phyloP scores from a whole-genome alignment of 441 rosid species.

The Adansonia rubrostipa region DNA sequence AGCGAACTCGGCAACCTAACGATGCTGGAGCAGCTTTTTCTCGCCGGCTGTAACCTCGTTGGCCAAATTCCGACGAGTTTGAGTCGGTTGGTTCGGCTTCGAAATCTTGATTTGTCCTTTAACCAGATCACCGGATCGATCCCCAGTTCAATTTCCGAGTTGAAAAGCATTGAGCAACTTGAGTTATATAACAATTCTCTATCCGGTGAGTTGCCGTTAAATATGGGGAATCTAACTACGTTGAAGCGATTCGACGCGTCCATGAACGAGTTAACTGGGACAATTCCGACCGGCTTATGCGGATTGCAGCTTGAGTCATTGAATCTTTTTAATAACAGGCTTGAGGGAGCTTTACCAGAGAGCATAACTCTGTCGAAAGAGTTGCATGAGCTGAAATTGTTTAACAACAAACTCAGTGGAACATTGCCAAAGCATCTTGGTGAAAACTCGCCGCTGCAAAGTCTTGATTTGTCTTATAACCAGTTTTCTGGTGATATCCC shows the following conservation, averaged over 20 bases:
- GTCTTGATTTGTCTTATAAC: conserved; percentile 56
- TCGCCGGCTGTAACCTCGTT: conserved; percentile 46
- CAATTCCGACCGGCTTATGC: conserved; percentile 58
- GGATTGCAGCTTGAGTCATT: conserved; percentile 56
- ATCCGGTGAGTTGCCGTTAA: conserved; percentile 55
- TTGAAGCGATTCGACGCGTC: conserved; percentile 61
- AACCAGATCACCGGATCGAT: conserved; percentile 53
- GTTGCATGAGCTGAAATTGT: conserved; percentile 54
- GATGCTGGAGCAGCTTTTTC: conserved; percentile 60
- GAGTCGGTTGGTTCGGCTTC: conserved; percentile 33
- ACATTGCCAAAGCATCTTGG: conserved; percentile 56
- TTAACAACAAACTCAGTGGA: conserved; percentile 65
- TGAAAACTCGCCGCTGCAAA: conserved; percentile 42
- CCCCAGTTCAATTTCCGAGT: conserved; percentile 52
- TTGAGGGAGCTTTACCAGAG: conserved; percentile 55
- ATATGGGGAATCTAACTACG: conserved; percentile 45
- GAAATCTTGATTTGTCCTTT: conserved; percentile 49
- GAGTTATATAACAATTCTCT: conserved; percentile 63
- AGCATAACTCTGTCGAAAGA: conserved; percentile 47
- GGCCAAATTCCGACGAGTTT: conserved; percentile 51
- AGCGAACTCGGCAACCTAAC: conserved; percentile 56
- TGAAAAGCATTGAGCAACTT: conserved; percentile 47
- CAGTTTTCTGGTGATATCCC: conserved; percentile 55
- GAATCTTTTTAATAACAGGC: conserved; percentile 53
- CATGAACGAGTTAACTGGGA: conserved; percentile 50